Evolutionary conservation across 139 green algal species (phyloP).

Genomic region (Haematococcus sp.): DNA sequence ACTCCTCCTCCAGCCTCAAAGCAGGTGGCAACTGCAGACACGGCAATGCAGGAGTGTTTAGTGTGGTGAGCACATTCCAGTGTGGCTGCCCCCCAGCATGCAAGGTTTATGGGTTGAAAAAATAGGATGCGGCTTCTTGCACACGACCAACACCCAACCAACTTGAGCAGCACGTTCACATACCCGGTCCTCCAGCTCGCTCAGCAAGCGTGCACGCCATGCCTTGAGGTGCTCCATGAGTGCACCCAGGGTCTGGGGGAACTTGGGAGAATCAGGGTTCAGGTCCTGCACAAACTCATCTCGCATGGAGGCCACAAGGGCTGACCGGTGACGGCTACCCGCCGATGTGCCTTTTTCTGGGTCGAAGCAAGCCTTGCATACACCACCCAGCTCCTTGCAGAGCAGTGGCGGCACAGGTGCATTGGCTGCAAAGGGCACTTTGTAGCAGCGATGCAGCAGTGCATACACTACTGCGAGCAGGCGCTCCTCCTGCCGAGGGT

Average conservation of each 20-base stretch:
- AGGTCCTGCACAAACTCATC: slow-evolving; percentile 89
- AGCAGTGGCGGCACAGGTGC: slow-evolving; percentile 73
- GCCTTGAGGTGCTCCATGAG: slow-evolving; percentile 84
- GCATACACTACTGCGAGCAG: slow-evolving; percentile 91
- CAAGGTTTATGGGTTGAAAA: too few relatives aligned
- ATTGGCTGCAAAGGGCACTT: slow-evolving; percentile 53
- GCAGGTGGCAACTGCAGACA: slow-evolving; percentile 46
- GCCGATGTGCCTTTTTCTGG: too few relatives aligned
- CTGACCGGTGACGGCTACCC: too few relatives aligned
- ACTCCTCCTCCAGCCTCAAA: slow-evolving; percentile 85
- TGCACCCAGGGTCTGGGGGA: slow-evolving; percentile 82
- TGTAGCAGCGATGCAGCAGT: slow-evolving; percentile 92
- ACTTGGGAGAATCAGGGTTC: slow-evolving; percentile 66
- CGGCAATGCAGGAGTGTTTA: too few relatives aligned
- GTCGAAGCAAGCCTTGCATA: slow-evolving; percentile 78
- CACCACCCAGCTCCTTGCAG: slow-evolving; percentile 79
- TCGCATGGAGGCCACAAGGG: slow-evolving; percentile 38
- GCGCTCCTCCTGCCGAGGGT: slow-evolving; percentile 85
- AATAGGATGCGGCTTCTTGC: too few relatives aligned
- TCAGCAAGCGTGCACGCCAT: slow-evolving; percentile 71
- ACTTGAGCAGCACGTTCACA: too few relatives aligned
- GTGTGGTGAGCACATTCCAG: too few relatives aligned
- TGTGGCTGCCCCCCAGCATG: too few relatives aligned
- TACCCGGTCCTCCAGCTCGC: slow-evolving; percentile 71
- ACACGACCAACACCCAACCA: too few relatives aligned